Conservation (phyloP, 352 stramenopile species). For the Phytophthora sansomeana region DNA sequence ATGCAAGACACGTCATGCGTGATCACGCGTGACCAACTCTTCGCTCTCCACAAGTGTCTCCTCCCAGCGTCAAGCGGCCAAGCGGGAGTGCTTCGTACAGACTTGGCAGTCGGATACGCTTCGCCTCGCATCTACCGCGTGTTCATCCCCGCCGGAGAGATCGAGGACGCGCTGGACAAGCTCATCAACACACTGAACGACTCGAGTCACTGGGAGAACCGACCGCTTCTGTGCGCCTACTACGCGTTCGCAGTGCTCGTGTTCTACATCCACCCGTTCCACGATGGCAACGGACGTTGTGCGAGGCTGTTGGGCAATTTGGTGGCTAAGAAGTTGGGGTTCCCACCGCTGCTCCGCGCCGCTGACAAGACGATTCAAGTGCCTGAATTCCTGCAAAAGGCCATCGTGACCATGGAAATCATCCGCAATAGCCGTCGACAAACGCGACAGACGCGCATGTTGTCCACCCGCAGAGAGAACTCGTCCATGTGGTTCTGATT, state of each 20-base stretch:
- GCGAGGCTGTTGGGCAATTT: conserved; percentile 78
- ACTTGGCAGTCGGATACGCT: conserved; percentile 76
- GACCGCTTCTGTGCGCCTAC: conserved; percentile 76
- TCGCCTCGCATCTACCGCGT: conserved; percentile 85
- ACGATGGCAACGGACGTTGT: conserved; percentile 85
- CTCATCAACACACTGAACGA: conserved; percentile 63
- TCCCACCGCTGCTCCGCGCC: conserved; percentile 62
- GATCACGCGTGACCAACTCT: conserved; percentile 67
- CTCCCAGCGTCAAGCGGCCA: conserved; percentile 50
- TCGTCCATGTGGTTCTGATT: conserved; percentile 84
- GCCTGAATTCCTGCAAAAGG: conserved; percentile 75
- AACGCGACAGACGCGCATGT: conserved; percentile 50
- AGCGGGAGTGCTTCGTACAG: conserved; percentile 59
- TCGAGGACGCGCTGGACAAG: conserved; percentile 51
- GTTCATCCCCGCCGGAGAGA: conserved; percentile 75
- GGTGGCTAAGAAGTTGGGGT: conserved; percentile 77
- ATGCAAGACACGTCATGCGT: conserved; percentile 62
- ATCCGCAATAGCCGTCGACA: conserved; percentile 66
- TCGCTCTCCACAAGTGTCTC: conserved; percentile 65
- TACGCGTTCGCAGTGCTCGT: conserved; percentile 83
- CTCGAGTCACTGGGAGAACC: conserved; percentile 41
- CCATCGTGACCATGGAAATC: conserved; percentile 76
- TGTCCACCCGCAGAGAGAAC: conserved; percentile 72
- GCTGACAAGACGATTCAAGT: conserved; percentile 88
- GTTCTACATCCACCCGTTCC: conserved; percentile 89